Evolutionary conservation across 441 rosid species (phyloP).

Genomic region (Pelargonium australe): DNA sequence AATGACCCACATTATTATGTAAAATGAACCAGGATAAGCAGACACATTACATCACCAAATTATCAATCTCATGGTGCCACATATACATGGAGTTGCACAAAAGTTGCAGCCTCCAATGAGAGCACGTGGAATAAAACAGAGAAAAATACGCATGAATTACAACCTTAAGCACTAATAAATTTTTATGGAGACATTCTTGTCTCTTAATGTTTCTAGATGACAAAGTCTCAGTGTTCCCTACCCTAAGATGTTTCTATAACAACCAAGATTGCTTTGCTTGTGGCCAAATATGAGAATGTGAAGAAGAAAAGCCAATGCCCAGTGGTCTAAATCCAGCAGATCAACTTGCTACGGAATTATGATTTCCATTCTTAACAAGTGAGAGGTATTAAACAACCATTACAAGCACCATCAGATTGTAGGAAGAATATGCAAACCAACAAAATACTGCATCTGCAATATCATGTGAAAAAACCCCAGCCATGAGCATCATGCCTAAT

Average conservation of each 20-base stretch:
- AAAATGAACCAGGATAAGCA: not conserved
- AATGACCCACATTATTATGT: not conserved
- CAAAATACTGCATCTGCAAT: conserved; percentile 2
- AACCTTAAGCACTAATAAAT: not conserved
- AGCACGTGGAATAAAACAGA: not conserved
- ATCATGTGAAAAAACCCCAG: conserved; percentile 1
- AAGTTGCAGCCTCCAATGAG: not conserved
- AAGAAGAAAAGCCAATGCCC: not conserved
- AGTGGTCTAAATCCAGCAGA: not conserved
- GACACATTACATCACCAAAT: not conserved
- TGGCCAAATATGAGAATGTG: no score
- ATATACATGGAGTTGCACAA: not conserved
- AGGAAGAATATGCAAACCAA: not conserved
- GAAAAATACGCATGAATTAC: not conserved
- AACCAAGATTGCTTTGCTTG: not conserved
- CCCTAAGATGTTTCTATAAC: not conserved
- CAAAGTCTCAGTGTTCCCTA: not conserved
- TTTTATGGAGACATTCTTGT: not conserved
- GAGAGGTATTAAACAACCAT: not conserved
- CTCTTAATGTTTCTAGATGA: not conserved
- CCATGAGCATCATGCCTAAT: conserved; percentile 5
- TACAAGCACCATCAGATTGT: not conserved
- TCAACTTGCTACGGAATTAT: not conserved
- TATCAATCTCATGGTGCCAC: conserved; percentile 1
- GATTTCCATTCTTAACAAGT: not conserved